A percentile compares a stretch with the other conserved stretches of the same genome.
Conservation (phyloP, 345 rosid genomes). For the Streptanthus diversifolius region DNA sequence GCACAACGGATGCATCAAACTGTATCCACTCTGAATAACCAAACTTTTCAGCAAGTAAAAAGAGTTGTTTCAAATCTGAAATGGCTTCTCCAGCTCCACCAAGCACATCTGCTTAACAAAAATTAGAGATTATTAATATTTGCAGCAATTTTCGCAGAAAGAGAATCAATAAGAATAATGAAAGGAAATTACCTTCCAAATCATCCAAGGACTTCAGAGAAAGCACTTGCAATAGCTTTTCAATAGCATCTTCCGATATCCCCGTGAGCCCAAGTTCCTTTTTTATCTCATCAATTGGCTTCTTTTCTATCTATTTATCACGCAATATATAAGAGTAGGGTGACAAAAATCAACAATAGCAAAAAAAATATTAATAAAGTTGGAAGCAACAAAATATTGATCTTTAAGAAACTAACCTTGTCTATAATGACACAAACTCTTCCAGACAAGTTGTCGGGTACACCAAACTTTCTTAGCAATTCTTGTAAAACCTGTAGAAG, state of each 20-base stretch:
- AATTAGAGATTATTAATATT: background rate
- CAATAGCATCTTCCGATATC: slow-evolving; percentile 60
- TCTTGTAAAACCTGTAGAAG: slow-evolving; percentile 77
- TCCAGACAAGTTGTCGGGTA: slow-evolving; percentile 72
- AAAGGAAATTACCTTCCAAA: slow-evolving; percentile 59
- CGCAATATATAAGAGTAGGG: background rate
- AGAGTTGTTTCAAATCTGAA: slow-evolving; percentile 70
- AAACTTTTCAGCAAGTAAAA: slow-evolving; percentile 81
- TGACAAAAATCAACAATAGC: background rate
- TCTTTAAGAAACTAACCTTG: slow-evolving; percentile 57
- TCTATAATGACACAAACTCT: slow-evolving; percentile 82
- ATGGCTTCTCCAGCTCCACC: slow-evolving; percentile 87
- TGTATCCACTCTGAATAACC: slow-evolving; percentile 94
- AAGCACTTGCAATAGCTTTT: slow-evolving; percentile 69
- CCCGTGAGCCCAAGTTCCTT: slow-evolving; percentile 64
- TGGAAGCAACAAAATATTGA: slow-evolving; percentile 6
- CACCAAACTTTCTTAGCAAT: slow-evolving; percentile 58
- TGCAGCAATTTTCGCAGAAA: background rate
- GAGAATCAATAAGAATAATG: background rate
- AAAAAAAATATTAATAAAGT: background rate
- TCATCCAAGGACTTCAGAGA: slow-evolving; percentile 68
- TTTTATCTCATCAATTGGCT: slow-evolving; percentile 69
- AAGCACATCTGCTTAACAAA: slow-evolving; percentile 51
- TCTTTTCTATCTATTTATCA: slow-evolving; percentile 64
- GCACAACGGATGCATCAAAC: slow-evolving; percentile 94